Base-by-base conservation (phyloP, 495 filamentous ascomycete species). In the Chaetomium fimeti region DNA sequence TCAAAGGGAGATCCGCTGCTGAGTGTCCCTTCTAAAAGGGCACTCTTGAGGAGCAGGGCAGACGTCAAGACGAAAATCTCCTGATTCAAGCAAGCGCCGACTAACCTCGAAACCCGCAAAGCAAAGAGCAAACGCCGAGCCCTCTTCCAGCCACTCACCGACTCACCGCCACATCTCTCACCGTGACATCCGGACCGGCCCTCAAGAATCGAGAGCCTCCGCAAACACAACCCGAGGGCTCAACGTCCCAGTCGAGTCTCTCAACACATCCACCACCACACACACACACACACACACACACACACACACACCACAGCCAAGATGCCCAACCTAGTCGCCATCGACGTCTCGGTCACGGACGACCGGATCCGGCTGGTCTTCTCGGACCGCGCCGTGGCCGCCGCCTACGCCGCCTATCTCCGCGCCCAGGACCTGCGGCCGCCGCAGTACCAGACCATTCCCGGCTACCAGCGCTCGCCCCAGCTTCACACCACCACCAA, bases 311-410 rank as follows among this genome's bases (percentile, higher is more conserved):
- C 15, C 27, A 28, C 27, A 25, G 53, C 32, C 20, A 40, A 56
- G 3, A 74, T 74, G 72, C 69, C 67, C 47, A 71, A 64, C 43
- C 67, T 74, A 29, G 69, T 71, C 45, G 63, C 72, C 56, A 63
- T 74, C 60, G 72, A 74, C 64, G 69, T 72, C 45, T 74, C 67
- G 9, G 72, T 74, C 43, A 62, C 57, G 11, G 71, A 73, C 66
- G 56, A 63, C 67, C 69, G 66, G 42, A 62, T 74, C 63, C 64
- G 63, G 61, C 69, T 74, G 28, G 64, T 67, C 61, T 74, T 74
- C 38, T 74, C 72, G 3, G 68, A 74, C 66, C 65, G 71, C 22
- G 69, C 72, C 63, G 66, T 73, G 16, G 72, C 72, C 29, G 61
- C 62, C 2, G 69, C 71, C 43, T 74, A 73, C 58, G 71, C 69